Conservation (phyloP, 148 eudicot species). For the Drosera capensis region DNA sequence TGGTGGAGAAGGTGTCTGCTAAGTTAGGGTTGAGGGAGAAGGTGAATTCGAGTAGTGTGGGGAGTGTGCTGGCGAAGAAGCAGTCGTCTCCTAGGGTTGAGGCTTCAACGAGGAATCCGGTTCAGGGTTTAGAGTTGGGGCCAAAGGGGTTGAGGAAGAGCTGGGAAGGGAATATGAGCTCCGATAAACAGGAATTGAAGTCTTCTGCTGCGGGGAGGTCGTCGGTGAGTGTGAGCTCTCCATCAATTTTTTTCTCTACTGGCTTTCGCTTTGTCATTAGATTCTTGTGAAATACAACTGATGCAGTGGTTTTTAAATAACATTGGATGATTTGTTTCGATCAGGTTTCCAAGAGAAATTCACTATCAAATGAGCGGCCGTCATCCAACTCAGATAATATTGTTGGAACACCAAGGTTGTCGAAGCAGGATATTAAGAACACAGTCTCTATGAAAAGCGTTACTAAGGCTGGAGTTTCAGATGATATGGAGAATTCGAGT, state of each 20-base stretch:
- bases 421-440: conserved; percentile 33
- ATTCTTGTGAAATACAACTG: conserved; percentile 1
- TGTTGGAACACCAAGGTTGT: conserved; percentile 17
- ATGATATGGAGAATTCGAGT: conserved; percentile 24
- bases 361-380: conserved; percentile 36
- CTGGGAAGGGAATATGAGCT: conserved; percentile 82
- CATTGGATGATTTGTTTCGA: conserved; percentile 4
- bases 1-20: conserved; percentile 37
- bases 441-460: conserved; percentile 19
- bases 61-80: conserved; percentile 35
- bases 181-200: conserved; percentile 22
- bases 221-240: neutral
- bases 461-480: conserved; percentile 26
- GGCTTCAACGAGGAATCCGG: conserved; percentile 35
- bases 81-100: conserved; percentile 13
- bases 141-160: conserved; percentile 80
- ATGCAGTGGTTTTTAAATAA: conserved; percentile 1
- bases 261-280: neutral
- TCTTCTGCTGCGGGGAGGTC: neutral
- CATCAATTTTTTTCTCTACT: neutral
- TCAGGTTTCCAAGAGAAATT: conserved; percentile 49
- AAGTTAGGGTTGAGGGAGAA: conserved; percentile 33
- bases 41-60: conserved; percentile 26
- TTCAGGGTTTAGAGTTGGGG: conserved; percentile 56
- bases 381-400: conserved; percentile 41